Evolutionary conservation across 345 rosid species (phyloP).

Genomic region (Ricinus communis): DNA sequence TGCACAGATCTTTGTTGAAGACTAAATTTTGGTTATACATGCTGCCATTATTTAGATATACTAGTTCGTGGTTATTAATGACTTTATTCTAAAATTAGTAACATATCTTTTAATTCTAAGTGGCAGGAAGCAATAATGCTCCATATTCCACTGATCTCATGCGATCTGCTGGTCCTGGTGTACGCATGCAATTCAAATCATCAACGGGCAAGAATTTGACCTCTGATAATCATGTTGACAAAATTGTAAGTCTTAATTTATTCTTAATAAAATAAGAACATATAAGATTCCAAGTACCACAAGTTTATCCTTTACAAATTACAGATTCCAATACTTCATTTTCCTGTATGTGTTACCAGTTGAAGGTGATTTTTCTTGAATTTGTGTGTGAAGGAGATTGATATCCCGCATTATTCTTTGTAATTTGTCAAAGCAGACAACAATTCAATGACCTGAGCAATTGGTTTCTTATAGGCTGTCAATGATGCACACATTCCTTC

Average conservation of each 20-base stretch:
- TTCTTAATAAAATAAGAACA: neutral
- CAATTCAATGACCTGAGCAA: constrained; percentile 4
- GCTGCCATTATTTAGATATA: neutral
- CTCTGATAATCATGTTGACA: constrained; percentile 50
- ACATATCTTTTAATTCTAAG: constrained; percentile 11
- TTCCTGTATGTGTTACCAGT: neutral
- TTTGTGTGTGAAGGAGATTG: too few relatives aligned
- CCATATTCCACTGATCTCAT: constrained; percentile 46
- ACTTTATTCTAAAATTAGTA: neutral
- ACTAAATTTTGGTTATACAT: neutral
- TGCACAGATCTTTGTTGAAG: neutral
- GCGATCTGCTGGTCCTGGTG: constrained; percentile 47
- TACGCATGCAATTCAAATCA: constrained; percentile 59
- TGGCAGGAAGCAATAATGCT: constrained; percentile 56
- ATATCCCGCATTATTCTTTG: neutral
- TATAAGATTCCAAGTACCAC: neutral
- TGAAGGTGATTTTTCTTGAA: neutral
- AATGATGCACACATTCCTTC: constrained; percentile 55
- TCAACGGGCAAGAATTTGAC: constrained; percentile 51
- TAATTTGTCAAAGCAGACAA: neutral
- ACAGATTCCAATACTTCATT: neutral
- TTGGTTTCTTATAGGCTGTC: constrained; percentile 38
- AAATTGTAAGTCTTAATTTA: constrained; percentile 52
- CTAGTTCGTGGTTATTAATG: neutral
- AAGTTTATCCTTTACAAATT: neutral